Evolutionary conservation across 768 basidiomycete species (phyloP).

Genomic region (Ramaria rubella): DNA sequence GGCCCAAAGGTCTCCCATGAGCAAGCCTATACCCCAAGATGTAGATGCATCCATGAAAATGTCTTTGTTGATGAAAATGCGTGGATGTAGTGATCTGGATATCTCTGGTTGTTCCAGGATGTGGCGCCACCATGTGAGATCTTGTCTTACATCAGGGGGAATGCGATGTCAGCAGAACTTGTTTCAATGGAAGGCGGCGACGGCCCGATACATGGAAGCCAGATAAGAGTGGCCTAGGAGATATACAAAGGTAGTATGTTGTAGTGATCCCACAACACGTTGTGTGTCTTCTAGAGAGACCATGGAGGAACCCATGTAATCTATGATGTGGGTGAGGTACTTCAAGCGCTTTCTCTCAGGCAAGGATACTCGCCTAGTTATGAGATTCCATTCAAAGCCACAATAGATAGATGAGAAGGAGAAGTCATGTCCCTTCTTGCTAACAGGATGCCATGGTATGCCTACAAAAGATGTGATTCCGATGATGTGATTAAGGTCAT

Average conservation of each 20-base stretch:
- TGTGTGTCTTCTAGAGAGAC: not conserved
- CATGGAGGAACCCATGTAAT: not conserved
- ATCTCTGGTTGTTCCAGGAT: not conserved
- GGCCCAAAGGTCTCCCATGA: not conserved
- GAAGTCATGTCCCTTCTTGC: not conserved
- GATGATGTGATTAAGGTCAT: not conserved
- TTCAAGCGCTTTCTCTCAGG: not conserved
- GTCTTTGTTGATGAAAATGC: not conserved
- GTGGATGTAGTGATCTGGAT: not conserved
- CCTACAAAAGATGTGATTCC: not conserved
- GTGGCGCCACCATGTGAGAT: not conserved
- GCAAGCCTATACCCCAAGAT: no score
- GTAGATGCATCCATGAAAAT: not conserved
- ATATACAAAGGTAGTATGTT: conserved; percentile 30
- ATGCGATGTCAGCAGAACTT: not conserved
- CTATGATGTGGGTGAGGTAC: not conserved
- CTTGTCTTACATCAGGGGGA: not conserved
- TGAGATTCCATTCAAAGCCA: conserved; percentile 3
- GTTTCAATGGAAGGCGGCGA: conserved; percentile 18
- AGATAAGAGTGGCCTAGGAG: conserved; percentile 26
- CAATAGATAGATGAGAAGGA: not conserved
- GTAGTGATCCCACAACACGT: conserved; percentile 15
- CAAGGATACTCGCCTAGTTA: not conserved
- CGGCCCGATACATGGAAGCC: conserved; percentile 25
- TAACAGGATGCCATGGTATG: not conserved